Conservation (phyloP, 2,329 filamentous ascomycete genomes). For the Rutstroemia sydowiana region DNA sequence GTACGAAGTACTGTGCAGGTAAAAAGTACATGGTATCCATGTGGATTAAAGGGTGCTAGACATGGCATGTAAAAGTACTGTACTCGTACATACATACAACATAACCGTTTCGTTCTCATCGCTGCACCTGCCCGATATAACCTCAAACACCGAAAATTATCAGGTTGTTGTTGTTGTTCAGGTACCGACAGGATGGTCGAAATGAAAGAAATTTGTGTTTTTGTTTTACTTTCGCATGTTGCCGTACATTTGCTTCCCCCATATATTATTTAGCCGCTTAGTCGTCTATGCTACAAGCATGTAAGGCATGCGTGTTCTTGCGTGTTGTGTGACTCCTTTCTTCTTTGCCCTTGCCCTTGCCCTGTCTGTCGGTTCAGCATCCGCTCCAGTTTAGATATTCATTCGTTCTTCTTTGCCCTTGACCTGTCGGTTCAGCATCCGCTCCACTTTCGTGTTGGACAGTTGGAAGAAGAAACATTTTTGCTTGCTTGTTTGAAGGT, state of each 20-base stretch:
- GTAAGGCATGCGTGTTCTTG: neutral
- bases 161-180: neutral
- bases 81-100: neutral
- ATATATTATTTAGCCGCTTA: neutral
- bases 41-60: too few relatives aligned
- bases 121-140: conserved; percentile 1
- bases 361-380: too few relatives aligned
- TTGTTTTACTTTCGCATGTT: neutral
- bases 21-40: too few relatives aligned
- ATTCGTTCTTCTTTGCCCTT: too few relatives aligned
- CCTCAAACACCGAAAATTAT: neutral
- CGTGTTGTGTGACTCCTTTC: conserved; percentile 1
- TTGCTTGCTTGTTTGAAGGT: too few relatives aligned
- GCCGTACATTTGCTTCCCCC: too few relatives aligned
- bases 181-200: conserved; percentile 3
- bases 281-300: neutral
- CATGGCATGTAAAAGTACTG: too few relatives aligned
- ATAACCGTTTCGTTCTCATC: neutral
- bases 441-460: too few relatives aligned
- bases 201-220: neutral
- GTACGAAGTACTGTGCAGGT: neutral
- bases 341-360: neutral
- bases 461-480: too few relatives aligned
- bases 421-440: too few relatives aligned
- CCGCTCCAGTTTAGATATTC: too few relatives aligned